Conservation (phyloP, 148 eudicot genomes). For the Camellia lanceoleosa region DNA sequence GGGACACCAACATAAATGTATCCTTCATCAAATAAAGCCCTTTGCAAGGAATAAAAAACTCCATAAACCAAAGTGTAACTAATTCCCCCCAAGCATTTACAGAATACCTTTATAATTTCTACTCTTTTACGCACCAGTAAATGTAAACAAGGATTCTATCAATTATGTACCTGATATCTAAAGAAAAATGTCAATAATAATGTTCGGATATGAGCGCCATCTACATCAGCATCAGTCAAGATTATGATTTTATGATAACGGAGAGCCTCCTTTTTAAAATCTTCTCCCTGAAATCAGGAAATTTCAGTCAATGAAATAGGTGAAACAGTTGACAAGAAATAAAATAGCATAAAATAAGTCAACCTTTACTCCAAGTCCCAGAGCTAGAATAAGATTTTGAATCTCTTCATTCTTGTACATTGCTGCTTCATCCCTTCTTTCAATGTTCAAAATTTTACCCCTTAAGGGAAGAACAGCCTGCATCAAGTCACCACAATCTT, state of each 20-base stretch:
- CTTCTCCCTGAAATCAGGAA: too few relatives aligned
- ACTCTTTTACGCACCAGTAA: not conserved
- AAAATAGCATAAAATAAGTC: not conserved
- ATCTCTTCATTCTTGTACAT: conserved; percentile 48
- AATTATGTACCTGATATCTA: conserved; percentile 77
- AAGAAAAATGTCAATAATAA: conserved; percentile 83
- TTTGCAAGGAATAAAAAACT: conserved; percentile 47
- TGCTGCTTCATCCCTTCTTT: conserved; percentile 89
- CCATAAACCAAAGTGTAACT: conserved; percentile 1
- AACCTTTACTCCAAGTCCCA: conserved; percentile 99
- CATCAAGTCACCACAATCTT: too few relatives aligned
- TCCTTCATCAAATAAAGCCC: conserved; percentile 87
- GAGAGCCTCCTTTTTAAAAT: too few relatives aligned
- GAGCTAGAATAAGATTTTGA: conserved; percentile 70
- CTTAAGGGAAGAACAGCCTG: too few relatives aligned
- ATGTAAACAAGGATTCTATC: not conserved
- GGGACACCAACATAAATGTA: conserved; percentile 98
- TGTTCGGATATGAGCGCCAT: conserved; percentile 97
- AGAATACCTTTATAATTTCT: not conserved
- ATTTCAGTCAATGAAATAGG: too few relatives aligned
- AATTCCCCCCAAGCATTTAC: not conserved
- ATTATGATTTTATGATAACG: too few relatives aligned
- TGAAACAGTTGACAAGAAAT: not conserved
- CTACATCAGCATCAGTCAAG: too few relatives aligned
- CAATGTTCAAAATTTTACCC: conserved; percentile 51